Percentiles rank a stretch among this genome's conserved stretches.
These are phyloP conservation scores for Comarum palustre DNA, from an alignment of 306 rosid species.

Conservation along the genomic window DNA sequence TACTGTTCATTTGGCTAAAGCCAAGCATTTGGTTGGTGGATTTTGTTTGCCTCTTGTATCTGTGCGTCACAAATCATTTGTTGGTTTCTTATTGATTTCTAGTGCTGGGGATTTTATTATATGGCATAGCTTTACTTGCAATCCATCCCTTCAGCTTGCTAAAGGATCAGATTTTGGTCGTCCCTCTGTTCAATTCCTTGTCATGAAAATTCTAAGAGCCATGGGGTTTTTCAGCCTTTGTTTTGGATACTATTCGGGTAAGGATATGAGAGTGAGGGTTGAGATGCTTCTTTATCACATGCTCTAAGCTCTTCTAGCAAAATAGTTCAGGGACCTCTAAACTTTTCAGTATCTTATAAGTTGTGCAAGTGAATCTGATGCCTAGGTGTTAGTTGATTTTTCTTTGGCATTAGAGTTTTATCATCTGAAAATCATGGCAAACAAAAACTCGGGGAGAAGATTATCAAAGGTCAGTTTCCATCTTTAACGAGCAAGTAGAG, in stretches of 20 bases:
- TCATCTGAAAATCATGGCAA: neutral
- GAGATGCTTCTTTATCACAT: neutral
- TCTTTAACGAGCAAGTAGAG: neutral
- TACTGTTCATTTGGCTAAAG: neutral
- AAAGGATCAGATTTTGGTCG: neutral
- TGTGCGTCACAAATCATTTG: neutral
- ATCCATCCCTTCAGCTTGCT: neutral
- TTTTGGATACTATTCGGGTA: neutral
- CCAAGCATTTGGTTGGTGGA: neutral
- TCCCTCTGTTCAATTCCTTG: neutral
- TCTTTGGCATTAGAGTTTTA: slow-evolving; percentile 10
- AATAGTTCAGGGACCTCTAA: slow-evolving; percentile 1
- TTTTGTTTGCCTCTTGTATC: neutral
- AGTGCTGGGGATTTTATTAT: neutral
- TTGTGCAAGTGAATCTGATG: slow-evolving; percentile 20
- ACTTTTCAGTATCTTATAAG: neutral
- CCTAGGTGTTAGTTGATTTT: slow-evolving; percentile 8
- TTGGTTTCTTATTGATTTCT: neutral
- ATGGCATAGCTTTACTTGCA: neutral
- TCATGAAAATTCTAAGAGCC: neutral
- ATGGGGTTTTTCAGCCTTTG: neutral
- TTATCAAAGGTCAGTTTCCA: neutral
- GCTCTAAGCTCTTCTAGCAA: neutral
- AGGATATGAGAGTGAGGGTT: neutral
- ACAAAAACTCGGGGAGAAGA: too few species aligned